Evolutionary conservation across 1,284 basidiomycete genomes (phyloP).

Genomic region (Moniliella sp.): DNA sequence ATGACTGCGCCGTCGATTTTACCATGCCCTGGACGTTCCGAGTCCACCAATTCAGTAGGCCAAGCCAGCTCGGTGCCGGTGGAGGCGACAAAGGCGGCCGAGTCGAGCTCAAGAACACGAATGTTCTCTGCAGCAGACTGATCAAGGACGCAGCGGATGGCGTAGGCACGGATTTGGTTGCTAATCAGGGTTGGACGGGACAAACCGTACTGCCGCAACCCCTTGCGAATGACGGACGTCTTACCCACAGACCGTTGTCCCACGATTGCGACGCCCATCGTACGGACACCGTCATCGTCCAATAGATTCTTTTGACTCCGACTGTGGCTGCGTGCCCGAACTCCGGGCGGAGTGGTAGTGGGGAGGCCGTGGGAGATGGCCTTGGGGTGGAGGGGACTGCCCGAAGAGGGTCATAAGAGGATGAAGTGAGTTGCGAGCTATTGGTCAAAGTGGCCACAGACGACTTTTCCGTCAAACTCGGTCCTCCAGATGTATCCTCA

Average conservation of each 20-base stretch:
- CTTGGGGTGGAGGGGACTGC: too few species aligned
- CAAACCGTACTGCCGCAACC: conserved; percentile 20
- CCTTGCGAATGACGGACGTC: conserved; percentile 26
- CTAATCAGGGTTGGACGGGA: conserved; percentile 18
- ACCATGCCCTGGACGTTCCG: too few species aligned
- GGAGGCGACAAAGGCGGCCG: conserved; percentile 16
- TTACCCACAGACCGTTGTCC: conserved; percentile 19
- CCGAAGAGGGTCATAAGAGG: too few species aligned
- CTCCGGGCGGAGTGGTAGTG: too few species aligned
- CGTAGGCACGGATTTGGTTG: conserved; percentile 21
- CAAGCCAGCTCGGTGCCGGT: conserved; percentile 22
- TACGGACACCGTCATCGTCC: too few species aligned
- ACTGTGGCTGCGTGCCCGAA: too few species aligned
- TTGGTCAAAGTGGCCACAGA: too few species aligned
- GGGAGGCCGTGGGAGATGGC: too few species aligned
- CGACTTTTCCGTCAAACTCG: too few species aligned
- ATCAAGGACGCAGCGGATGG: conserved; percentile 23
- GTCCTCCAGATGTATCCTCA: too few species aligned
- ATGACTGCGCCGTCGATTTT: conserved; percentile 22
- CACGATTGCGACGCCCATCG: conserved; percentile 24
- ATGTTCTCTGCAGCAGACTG: conserved; percentile 24
- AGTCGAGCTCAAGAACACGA: conserved; percentile 25
- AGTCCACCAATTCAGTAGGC: conserved; percentile 19
- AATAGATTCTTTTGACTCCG: too few species aligned
- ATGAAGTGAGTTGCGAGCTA: too few species aligned